Percentiles rank a stretch among this genome's conserved stretches.
These are phyloP conservation scores for Homolaphlyctis polyrhiza DNA, from an alignment of 371 early-diverging fungal genomes.

Conservation along the genomic window DNA sequence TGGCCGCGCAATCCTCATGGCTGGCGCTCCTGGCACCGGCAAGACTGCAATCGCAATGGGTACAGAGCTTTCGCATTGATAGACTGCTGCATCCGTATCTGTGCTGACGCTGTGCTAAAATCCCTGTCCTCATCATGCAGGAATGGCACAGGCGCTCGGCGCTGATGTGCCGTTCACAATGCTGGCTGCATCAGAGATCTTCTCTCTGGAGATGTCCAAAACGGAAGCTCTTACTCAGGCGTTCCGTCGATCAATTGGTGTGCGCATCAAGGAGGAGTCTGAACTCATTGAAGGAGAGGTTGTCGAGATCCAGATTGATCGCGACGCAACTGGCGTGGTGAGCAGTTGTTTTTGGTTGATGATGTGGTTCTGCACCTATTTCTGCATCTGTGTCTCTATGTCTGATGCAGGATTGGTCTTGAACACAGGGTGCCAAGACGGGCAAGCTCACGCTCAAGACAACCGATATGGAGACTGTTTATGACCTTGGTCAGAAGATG, in stretches of 20 bases:
- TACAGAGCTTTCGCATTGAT: conserved; percentile 22
- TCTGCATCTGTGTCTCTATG: too few species aligned
- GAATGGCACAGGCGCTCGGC: conserved; percentile 89
- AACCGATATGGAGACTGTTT: conserved; percentile 99
- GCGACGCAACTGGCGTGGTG: conserved; percentile 84
- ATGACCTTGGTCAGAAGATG: conserved; percentile 98
- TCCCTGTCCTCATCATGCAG: conserved; percentile 26
- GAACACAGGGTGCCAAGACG: conserved; percentile 69
- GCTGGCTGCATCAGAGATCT: conserved; percentile 96
- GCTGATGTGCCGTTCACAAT: conserved; percentile 94
- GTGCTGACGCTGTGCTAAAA: background rate
- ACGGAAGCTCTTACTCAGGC: conserved; percentile 98
- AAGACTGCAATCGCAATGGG: conserved; percentile 65
- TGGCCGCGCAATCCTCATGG: conserved; percentile 56
- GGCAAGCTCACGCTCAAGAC: conserved; percentile 98
- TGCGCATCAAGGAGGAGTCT: conserved; percentile 97
- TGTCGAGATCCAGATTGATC: conserved; percentile 94
- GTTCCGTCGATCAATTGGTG: conserved; percentile 93
- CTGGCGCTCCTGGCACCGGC: conserved; percentile 63
- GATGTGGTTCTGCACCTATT: too few species aligned
- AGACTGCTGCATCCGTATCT: background rate
- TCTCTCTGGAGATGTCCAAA: conserved; percentile 96
- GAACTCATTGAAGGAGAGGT: conserved; percentile 99
- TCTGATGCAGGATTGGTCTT: background rate
- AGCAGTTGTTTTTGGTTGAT: conserved; percentile 26